A percentile compares a stretch with the other conserved stretches of the same genome.
Evolutionary conservation across 2,329 filamentous ascomycete genomes (phyloP).

Genomic region (Aspergillus tubingensis): DNA sequence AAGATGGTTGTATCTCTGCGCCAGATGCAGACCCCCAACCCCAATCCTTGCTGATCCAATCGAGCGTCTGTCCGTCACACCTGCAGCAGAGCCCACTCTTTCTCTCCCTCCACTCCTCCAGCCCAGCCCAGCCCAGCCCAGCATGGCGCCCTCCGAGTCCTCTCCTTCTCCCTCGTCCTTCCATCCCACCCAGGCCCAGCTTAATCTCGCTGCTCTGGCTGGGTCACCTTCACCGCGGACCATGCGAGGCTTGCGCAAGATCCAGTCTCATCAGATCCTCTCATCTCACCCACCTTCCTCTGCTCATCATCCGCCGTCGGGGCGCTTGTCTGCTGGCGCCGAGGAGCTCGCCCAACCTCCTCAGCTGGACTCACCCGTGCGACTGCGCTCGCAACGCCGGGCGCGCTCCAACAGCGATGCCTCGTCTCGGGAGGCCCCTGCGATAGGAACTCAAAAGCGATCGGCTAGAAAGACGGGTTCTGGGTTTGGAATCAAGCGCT

Average conservation of each 20-base stretch:
- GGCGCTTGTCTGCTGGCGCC: slow-evolving; percentile 22
- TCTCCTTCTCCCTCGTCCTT: slow-evolving; percentile 14
- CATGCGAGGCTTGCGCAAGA: slow-evolving; percentile 68
- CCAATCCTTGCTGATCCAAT: slow-evolving; percentile 9
- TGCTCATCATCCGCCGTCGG: slow-evolving; percentile 47
- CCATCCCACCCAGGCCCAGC: slow-evolving; percentile 27
- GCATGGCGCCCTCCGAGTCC: slow-evolving; percentile 15
- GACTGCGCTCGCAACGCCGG: slow-evolving; percentile 48
- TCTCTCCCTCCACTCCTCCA: not conserved
- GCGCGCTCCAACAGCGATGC: slow-evolving; percentile 74
- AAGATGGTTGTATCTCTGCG: slow-evolving; percentile 26
- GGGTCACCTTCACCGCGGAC: slow-evolving; percentile 50
- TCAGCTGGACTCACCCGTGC: slow-evolving; percentile 31
- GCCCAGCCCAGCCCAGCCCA: slow-evolving; percentile 5
- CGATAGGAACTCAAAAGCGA: slow-evolving; percentile 33
- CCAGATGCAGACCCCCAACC: slow-evolving; percentile 3
- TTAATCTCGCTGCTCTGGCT: slow-evolving; percentile 29
- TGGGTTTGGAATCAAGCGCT: slow-evolving; percentile 49
- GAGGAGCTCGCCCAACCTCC: slow-evolving; percentile 29
- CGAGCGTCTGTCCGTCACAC: not conserved
- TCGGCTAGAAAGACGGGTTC: slow-evolving; percentile 48
- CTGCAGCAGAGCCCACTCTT: not conserved
- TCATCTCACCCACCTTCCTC: slow-evolving; percentile 57
- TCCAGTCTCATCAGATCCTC: slow-evolving; percentile 71
- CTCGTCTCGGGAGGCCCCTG: slow-evolving; percentile 42